Evolutionary conservation across 768 basidiomycete species (phyloP).

Genomic region (Crassisporium funariophilum): DNA sequence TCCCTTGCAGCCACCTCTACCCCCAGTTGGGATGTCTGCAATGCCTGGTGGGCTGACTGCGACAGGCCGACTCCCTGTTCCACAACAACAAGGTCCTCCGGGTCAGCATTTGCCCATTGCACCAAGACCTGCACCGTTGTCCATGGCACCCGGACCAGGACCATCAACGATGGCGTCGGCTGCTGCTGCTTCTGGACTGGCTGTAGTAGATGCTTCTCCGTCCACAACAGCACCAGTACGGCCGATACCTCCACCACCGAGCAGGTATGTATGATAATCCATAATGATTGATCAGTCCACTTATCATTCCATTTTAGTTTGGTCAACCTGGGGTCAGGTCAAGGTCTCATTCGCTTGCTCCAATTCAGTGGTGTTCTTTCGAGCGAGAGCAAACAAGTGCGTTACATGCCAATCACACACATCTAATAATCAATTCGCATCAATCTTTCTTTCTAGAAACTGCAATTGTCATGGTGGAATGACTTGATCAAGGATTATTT

Average conservation of each 20-base stretch:
- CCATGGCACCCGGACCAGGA: slow-evolving; percentile 21
- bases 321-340: slow-evolving; percentile 46
- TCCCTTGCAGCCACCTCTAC: slow-evolving; percentile 11
- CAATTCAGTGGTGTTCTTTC: slow-evolving; percentile 72
- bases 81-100: slow-evolving; percentile 10
- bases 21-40: neutral
- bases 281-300: slow-evolving; percentile 1
- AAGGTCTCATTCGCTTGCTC: slow-evolving; percentile 63
- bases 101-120: slow-evolving; percentile 26
- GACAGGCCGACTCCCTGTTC: slow-evolving; percentile 24
- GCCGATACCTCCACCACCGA: neutral
- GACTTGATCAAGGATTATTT: slow-evolving; percentile 70
- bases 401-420: slow-evolving; percentile 22
- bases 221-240: slow-evolving; percentile 9
- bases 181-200: slow-evolving; percentile 8
- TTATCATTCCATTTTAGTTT: neutral
- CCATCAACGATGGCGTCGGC: slow-evolving; percentile 7
- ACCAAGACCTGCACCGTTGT: slow-evolving; percentile 32
- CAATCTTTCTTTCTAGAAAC: slow-evolving; percentile 43
- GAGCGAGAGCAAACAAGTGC: slow-evolving; percentile 49
- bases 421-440: neutral
- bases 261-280: neutral
- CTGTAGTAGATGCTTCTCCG: slow-evolving; percentile 6
- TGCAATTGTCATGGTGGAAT: slow-evolving; percentile 68
- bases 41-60: slow-evolving; percentile 25